A percentile compares a stretch with the other conserved stretches of the same genome.
These are phyloP conservation scores for Fusarium bulbicola DNA, from an alignment of 2,329 filamentous ascomycete genomes.

Conservation along the genomic window DNA sequence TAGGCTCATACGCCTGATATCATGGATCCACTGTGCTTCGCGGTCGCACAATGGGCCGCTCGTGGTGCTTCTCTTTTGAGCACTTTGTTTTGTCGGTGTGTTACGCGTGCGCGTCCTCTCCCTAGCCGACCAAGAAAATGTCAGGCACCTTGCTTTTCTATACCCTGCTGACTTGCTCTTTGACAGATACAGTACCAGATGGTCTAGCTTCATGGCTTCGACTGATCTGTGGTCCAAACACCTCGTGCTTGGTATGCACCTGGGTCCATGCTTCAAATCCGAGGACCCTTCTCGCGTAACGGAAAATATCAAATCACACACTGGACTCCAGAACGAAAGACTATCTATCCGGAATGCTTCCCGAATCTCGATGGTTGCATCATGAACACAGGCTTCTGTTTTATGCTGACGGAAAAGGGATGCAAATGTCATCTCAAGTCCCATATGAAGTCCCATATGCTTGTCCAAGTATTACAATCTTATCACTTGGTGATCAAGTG, in stretches of 20 bases:
- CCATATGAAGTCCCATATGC: slow-evolving; percentile 1
- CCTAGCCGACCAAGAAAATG: slow-evolving; percentile 20
- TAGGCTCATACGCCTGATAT: slow-evolving; percentile 40
- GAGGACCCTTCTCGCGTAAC: slow-evolving; percentile 22
- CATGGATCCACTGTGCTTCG: slow-evolving; percentile 47
- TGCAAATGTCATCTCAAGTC: background rate
- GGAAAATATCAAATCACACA: slow-evolving; percentile 25
- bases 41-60: slow-evolving; percentile 48
- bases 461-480: slow-evolving; percentile 1
- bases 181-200: slow-evolving; percentile 25
- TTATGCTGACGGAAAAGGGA: background rate
- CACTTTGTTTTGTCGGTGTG: slow-evolving; percentile 49
- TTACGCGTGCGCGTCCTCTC: slow-evolving; percentile 46
- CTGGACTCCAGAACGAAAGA: background rate
- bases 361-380: background rate
- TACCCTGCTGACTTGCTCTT: slow-evolving; percentile 37
- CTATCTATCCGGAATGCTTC: background rate
- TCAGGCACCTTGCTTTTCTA: slow-evolving; percentile 25
- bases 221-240: slow-evolving; percentile 32
- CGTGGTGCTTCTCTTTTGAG: slow-evolving; percentile 41
- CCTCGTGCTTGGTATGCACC: slow-evolving; percentile 34
- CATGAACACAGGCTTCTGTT: background rate
- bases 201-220: slow-evolving; percentile 36
- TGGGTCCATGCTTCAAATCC: slow-evolving; percentile 36
- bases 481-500: slow-evolving; percentile 2